Percentiles rank a stretch among this genome's conserved stretches.
These are phyloP conservation scores for Talaromyces verruculosus DNA, from an alignment of 2,329 filamentous ascomycete species.

Conservation along the genomic window DNA sequence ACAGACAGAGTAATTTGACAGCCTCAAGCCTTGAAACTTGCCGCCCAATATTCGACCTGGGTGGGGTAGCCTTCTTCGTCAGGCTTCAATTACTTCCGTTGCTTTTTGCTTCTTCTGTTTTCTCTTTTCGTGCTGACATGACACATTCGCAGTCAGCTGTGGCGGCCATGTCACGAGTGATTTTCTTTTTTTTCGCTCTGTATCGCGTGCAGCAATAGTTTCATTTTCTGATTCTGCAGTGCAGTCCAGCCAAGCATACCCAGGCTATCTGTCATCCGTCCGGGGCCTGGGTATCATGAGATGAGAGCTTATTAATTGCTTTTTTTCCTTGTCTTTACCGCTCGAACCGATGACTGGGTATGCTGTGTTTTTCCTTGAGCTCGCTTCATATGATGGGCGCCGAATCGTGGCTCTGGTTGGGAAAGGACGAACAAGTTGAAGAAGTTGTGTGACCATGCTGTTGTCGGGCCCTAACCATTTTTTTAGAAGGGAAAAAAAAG, in stretches of 20 bases:
- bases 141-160: constrained; percentile 6
- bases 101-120: constrained; percentile 9
- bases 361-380: not conserved
- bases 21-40: constrained; percentile 11
- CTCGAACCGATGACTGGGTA: not conserved
- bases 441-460: constrained; percentile 12
- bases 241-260: not conserved
- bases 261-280: not conserved
- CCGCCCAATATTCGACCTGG: constrained; percentile 15
- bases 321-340: not conserved
- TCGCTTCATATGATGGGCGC: constrained; percentile 12
- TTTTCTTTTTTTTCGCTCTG: not conserved
- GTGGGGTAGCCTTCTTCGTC: constrained; percentile 19
- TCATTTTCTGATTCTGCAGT: not conserved
- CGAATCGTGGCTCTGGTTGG: not conserved
- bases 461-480: not conserved
- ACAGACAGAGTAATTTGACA: not conserved
- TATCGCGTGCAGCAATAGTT: constrained; percentile 4
- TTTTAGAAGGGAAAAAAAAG: not conserved
- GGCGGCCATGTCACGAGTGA: constrained; percentile 14
- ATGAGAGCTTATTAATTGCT: not conserved
- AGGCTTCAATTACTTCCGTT: constrained; percentile 13
- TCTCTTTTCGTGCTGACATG: not conserved
- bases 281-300: not conserved
- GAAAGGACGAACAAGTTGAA: not conserved